Evolutionary conservation across 108 stramenopile genomes (phyloP), one percentile per base, ranked within the genome.

Genomic region (Mediolabrus comicus): DNA sequence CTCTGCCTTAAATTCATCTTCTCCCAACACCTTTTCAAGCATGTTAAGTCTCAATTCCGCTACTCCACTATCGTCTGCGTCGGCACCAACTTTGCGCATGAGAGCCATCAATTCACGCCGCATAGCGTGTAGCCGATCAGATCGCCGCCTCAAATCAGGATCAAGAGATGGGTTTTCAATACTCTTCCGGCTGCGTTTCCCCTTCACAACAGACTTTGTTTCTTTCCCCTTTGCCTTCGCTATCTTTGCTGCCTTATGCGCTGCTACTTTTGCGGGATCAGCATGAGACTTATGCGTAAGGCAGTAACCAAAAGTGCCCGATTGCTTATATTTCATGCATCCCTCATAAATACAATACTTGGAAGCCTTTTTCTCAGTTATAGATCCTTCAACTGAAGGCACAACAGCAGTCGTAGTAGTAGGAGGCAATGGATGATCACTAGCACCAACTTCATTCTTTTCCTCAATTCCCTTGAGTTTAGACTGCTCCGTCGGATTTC

Each of bases 11-110:
- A 56, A 19, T 4, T 69, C 27, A 26, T 53, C 52, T 59, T 70
- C 68, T 36, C 60, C 16, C 49, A 82, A 8, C 28, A 62, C 62
- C 35, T 83, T 85, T 32, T 84, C 77, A 5, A 86, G 58, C 51
- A 66, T 78, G 53, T 83, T 79, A 17, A 84, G 36, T 30, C 71
- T 75, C 14, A 72, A 52, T 30, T 69, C 57, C 4, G 36, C 13
- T 4, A 73, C 59, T 32, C 53, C 66, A 9, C 30, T 64, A 25
- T 67, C 66, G 49, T 33, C 32, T 3, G 54, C 38, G 34, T 59
- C 49, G 1, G 31, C 26, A 10, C 32, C 65, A 52, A 52, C 17
- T 7, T 62, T 27, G 2, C 67, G 62, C 53, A 80, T 49, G 24
- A 73, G 25, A 24, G 52, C 27, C 46, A 59, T 56, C 25, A 80